phyloP scores from a whole-genome alignment of 2,329 filamentous ascomycete genomes.

The Tolypocladium sp. region DNA sequence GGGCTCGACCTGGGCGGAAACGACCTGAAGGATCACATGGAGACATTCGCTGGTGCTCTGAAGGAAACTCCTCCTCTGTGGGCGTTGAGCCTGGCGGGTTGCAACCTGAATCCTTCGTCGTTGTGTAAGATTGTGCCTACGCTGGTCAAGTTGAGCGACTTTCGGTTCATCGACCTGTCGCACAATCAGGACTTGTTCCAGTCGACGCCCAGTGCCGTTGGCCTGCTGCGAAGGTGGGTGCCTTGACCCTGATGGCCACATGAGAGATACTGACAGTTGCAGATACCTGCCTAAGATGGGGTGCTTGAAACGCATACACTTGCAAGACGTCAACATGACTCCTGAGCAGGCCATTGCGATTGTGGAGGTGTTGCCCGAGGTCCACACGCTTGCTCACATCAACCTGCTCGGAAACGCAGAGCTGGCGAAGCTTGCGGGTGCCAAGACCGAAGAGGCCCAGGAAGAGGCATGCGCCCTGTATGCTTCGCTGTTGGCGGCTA shows the following conservation, averaged over 20 bases:
- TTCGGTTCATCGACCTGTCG: conserved; percentile 86
- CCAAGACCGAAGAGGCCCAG: conserved; percentile 68
- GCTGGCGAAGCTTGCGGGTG: conserved; percentile 60
- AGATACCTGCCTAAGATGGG: conserved; percentile 72
- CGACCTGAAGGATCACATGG: conserved; percentile 50
- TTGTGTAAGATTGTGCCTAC: conserved; percentile 69
- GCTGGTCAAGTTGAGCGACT: conserved; percentile 58
- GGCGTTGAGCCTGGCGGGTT: conserved; percentile 79
- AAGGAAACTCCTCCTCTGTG: conserved; percentile 52
- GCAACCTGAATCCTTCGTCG: conserved; percentile 65
- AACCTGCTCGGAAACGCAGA: conserved; percentile 76
- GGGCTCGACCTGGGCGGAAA: conserved; percentile 88
- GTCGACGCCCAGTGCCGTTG: conserved; percentile 61
- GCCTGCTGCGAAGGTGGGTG: conserved; percentile 61
- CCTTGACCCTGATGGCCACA: background rate
- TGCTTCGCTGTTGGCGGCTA: conserved; percentile 81
- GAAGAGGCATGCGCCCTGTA: conserved; percentile 93
- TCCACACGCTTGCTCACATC: conserved; percentile 71
- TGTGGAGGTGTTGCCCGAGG: conserved; percentile 83
- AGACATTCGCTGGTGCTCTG: conserved; percentile 42
- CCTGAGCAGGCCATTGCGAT: conserved; percentile 85
- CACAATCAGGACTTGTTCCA: conserved; percentile 79
- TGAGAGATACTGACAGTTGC: background rate
- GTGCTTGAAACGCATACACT: conserved; percentile 72
- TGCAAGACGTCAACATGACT: conserved; percentile 74